Evolutionary conservation across 2,329 filamentous ascomycete species (phyloP).

Genomic region (Aspergillus texensis): DNA sequence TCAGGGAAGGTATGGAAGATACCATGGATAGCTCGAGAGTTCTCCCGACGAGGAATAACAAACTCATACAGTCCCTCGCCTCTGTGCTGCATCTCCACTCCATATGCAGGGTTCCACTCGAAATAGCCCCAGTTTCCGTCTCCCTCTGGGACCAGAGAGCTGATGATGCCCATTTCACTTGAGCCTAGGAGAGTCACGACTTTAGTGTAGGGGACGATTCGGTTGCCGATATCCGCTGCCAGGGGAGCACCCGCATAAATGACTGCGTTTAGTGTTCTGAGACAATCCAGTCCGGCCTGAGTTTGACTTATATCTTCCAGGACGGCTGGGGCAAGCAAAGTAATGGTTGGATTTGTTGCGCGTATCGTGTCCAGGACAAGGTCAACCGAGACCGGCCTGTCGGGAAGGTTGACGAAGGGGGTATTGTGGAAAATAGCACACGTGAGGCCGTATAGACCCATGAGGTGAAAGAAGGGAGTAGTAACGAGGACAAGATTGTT

Average conservation of each 20-base stretch:
- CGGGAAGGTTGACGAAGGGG: not conserved
- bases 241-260: not conserved
- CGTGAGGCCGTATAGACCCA: conserved; percentile 7
- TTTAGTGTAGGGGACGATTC: not conserved
- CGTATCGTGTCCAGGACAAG: conserved; percentile 15
- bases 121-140: conserved; percentile 25
- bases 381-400: conserved; percentile 20
- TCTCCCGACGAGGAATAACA: conserved; percentile 14
- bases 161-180: conserved; percentile 16
- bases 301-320: conserved; percentile 12
- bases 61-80: conserved; percentile 23
- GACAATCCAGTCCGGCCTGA: conserved; percentile 10
- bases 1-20: conserved; percentile 26
- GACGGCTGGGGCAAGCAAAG: conserved; percentile 21
- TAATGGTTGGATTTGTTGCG: conserved; percentile 17
- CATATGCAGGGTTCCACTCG: conserved; percentile 26
- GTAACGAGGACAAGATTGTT: conserved; percentile 11
- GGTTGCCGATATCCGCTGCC: not conserved
- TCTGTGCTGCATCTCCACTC: conserved; percentile 2
- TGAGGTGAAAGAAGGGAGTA: not conserved
- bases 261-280: conserved; percentile 17
- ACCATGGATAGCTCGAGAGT: conserved; percentile 6
- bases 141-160: conserved; percentile 12
- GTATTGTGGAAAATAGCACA: not conserved
- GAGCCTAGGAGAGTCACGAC: not conserved